phyloP scores from a whole-genome alignment of 139 green algal species.

The Volvox africanus region DNA sequence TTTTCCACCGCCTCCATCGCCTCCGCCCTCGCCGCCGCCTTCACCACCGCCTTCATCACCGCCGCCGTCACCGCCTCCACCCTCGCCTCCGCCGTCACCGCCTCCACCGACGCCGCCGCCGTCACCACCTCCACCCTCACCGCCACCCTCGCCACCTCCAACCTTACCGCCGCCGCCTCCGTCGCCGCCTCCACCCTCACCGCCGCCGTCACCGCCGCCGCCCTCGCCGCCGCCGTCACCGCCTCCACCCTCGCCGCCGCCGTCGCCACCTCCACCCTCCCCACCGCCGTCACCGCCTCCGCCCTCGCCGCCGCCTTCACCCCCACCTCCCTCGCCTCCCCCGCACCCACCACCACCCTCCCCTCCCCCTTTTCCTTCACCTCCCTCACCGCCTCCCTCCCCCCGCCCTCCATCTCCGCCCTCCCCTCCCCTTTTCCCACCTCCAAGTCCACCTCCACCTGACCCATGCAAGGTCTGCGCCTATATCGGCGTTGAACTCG shows the following conservation, averaged over 20 bases:
- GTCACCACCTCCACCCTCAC: neutral
- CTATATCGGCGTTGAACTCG: neutral
- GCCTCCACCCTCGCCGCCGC: neutral
- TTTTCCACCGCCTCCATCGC: neutral
- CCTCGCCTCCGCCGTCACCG: neutral
- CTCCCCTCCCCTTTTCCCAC: neutral
- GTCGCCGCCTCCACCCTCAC: neutral
- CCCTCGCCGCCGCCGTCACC: neutral
- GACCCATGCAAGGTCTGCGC: neutral
- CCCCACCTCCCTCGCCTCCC: neutral
- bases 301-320: neutral
- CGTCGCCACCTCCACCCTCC: neutral
- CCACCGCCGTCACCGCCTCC: no score
- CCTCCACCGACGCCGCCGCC: neutral
- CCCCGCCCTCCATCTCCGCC: neutral
- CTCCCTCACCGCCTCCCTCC: neutral
- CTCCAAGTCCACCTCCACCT: neutral
- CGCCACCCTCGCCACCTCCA: neutral
- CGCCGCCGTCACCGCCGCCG: neutral
- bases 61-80: neutral
- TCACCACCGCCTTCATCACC: neutral
- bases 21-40: neutral
- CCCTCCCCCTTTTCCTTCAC: neutral
- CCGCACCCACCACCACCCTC: neutral
- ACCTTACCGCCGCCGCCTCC: neutral